Evolutionary conservation across 2,329 filamentous ascomycete genomes (phyloP), one percentile per base, ranked within the genome.

Genomic region (Elsinoe perseae): DNA sequence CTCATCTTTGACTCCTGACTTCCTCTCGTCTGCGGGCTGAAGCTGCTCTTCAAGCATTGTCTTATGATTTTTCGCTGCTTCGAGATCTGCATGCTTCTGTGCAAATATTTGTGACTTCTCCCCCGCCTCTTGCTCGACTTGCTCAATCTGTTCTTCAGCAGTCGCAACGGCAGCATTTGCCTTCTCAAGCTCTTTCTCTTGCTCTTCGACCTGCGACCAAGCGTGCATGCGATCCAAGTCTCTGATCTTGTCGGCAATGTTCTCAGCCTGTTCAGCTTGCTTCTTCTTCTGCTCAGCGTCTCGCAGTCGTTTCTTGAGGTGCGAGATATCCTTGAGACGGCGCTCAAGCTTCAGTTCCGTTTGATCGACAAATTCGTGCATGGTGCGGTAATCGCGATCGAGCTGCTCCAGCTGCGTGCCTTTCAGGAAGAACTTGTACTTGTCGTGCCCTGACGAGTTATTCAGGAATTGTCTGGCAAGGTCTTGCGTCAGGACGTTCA

Each of bases 391-490:
- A 66, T 98, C 93, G 60, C 89, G 85, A 67, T 95, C 89, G 8
- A 98, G 78, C 63, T 92, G 86, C 68, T 97, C 89, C 0, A 98
- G 80, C 64, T 97, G 91, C 0, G 95, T 95, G 23, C 93, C 93
- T 64, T 91, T 89, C 59, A 95, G 81, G 67, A 98, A 98, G 66
- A 96, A 96, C 63, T 89, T 93, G 77, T 97, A 98, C 69, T 98
- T 98, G 59, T 92, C 84, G 2, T 81, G 75, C 0, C 90, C 82
- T 2, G 83, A 87, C 10, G 93, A 92, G 32, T 85, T 82, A 66
- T 92, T 95, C 42, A 98, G 79, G 64, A 98, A 98, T 58, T 95
- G 87, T 9, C 93, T 84, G 9, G 93, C 93, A 70, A 91, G 90
- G 68, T 98, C 93, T 70, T 98, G 93, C 0, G 91, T 95, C 16